A percentile compares a stretch with the other conserved stretches of the same genome.
phyloP scores from a whole-genome alignment of 352 stramenopile genomes.

The Phytophthora pinifolia region DNA sequence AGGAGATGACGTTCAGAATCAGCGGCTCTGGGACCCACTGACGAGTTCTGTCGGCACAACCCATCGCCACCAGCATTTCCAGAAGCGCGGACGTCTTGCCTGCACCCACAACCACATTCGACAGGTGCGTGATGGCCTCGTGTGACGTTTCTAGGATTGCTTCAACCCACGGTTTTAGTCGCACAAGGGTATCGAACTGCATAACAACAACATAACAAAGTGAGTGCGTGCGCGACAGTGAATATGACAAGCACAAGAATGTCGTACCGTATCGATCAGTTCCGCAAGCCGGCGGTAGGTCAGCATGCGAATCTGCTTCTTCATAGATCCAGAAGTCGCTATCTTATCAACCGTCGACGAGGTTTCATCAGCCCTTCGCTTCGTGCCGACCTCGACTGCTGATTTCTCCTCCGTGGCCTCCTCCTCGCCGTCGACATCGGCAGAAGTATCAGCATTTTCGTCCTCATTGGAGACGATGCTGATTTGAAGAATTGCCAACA shows the following conservation, averaged over 20 bases:
- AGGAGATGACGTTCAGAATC: conserved; percentile 60
- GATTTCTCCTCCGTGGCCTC: conserved; percentile 15
- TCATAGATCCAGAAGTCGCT: conserved; percentile 46
- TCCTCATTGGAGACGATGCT: conserved; percentile 38
- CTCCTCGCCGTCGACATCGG: conserved; percentile 24
- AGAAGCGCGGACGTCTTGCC: conserved; percentile 76
- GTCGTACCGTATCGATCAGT: conserved; percentile 60
- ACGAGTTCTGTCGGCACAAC: conserved; percentile 42
- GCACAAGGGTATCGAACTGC: conserved; percentile 69
- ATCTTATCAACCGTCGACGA: conserved; percentile 13
- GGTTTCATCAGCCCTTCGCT: conserved; percentile 19
- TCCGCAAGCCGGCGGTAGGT: conserved; percentile 73
- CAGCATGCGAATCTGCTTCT: conserved; percentile 82
- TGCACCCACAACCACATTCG: conserved; percentile 71
- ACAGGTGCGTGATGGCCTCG: conserved; percentile 66
- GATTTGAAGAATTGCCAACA: conserved; percentile 71
- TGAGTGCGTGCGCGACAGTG: conserved; percentile 7
- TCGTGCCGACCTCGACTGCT: conserved; percentile 17
- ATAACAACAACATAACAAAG: conserved; percentile 6
- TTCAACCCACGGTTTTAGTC: conserved; percentile 64
- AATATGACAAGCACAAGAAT: not conserved
- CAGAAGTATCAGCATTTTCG: conserved; percentile 22
- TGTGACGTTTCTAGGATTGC: conserved; percentile 44
- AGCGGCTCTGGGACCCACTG: conserved; percentile 38
- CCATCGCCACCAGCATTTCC: conserved; percentile 71